phyloP scores from a whole-genome alignment of 1,284 basidiomycete genomes.

The Limonomyces culmigenus region DNA sequence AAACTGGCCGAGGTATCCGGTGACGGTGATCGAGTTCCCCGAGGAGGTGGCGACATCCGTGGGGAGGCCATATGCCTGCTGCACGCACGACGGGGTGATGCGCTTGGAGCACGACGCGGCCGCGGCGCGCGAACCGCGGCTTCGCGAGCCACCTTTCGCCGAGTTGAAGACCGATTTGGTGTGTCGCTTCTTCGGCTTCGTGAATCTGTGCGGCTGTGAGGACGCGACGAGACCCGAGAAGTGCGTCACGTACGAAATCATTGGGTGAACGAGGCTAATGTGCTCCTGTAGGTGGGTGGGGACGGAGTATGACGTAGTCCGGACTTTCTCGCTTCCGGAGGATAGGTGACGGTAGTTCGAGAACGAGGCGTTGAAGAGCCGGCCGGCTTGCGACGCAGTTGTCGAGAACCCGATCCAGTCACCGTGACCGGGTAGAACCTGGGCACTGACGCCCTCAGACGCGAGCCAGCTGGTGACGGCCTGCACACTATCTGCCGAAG shows the following conservation, averaged over 20 bases:
- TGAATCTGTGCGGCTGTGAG: too few relatives aligned
- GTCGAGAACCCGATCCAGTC: conserved; percentile 24
- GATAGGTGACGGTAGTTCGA: conserved; percentile 18
- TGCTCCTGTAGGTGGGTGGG: conserved; percentile 19
- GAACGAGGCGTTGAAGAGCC: conserved; percentile 21
- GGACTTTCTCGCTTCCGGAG: conserved; percentile 14
- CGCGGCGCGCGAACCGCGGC: not conserved
- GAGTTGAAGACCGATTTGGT: not conserved
- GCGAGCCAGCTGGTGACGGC: conserved; percentile 21
- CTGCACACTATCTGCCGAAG: conserved; percentile 15
- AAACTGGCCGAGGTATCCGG: conserved; percentile 4
- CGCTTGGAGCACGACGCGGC: not conserved
- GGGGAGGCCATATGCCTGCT: conserved; percentile 13
- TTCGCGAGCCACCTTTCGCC: not conserved
- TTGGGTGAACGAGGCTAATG: conserved; percentile 23
- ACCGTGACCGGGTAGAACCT: conserved; percentile 16
- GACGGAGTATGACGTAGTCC: conserved; percentile 25
- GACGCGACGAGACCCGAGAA: not conserved
- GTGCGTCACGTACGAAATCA: conserved; percentile 13
- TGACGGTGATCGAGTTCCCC: conserved; percentile 8
- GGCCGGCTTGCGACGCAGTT: conserved; percentile 20
- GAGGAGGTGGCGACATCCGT: conserved; percentile 8
- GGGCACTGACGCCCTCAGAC: conserved; percentile 17
- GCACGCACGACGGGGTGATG: conserved; percentile 11
- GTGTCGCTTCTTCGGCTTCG: not conserved